phyloP scores from a whole-genome alignment of 2,329 filamentous ascomycete genomes.

The Sclerotinia subarctica region DNA sequence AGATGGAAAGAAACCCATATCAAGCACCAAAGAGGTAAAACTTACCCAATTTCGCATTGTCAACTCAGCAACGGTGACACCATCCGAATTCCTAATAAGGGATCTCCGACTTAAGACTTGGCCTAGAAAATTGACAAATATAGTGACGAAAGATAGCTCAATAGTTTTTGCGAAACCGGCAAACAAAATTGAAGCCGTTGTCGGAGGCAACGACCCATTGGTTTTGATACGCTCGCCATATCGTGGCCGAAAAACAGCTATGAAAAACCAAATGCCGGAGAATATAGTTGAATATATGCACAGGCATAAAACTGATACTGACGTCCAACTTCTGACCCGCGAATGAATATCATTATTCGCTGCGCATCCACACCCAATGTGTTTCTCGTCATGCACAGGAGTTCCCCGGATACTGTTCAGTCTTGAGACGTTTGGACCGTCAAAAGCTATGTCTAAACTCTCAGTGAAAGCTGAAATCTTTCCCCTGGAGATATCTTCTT shows the following conservation, averaged over 20 bases:
- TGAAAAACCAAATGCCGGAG: conserved; percentile 63
- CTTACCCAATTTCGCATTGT: conserved; percentile 67
- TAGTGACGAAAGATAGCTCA: conserved; percentile 73
- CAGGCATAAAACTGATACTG: conserved; percentile 45
- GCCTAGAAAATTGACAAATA: conserved; percentile 71
- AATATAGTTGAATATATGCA: conserved; percentile 62
- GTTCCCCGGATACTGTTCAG: neutral
- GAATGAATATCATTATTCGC: conserved; percentile 33
- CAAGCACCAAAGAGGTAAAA: neutral
- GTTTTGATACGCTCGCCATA: conserved; percentile 58
- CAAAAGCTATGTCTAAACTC: conserved; percentile 21
- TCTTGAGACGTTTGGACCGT: conserved; percentile 9
- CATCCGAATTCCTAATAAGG: conserved; percentile 55
- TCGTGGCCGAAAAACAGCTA: conserved; percentile 59
- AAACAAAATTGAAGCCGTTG: conserved; percentile 65
- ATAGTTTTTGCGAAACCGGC: conserved; percentile 72
- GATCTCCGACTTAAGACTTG: conserved; percentile 71
- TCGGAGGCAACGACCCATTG: conserved; percentile 52
- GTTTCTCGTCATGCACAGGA: conserved; percentile 19
- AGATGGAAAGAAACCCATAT: neutral
- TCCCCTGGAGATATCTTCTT: conserved; percentile 21
- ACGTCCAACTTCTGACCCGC: conserved; percentile 45
- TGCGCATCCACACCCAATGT: conserved; percentile 25
- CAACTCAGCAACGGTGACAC: conserved; percentile 73
- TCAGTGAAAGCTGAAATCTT: conserved; percentile 23